phyloP scores from a whole-genome alignment of 1,284 basidiomycete species.

The Cutaneotrichosporon cyanovorans region DNA sequence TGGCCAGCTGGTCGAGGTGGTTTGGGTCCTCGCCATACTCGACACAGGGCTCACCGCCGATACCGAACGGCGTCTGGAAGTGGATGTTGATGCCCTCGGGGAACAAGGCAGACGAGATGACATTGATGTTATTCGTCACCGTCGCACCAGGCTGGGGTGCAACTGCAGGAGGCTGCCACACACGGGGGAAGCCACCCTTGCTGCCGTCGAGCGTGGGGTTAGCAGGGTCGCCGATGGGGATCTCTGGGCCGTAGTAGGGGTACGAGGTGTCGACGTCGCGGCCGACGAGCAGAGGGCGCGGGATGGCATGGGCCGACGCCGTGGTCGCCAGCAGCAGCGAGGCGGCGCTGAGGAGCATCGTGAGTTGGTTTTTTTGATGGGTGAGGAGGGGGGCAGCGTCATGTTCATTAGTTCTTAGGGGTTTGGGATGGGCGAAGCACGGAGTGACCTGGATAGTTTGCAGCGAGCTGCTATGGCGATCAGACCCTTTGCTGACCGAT shows the following conservation, averaged over 20 bases:
- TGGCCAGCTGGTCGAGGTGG: slow-evolving; percentile 15
- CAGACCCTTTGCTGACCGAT: too few relatives aligned
- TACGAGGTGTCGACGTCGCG: slow-evolving; percentile 15
- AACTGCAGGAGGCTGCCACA: slow-evolving; percentile 20
- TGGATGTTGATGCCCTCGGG: slow-evolving; percentile 30
- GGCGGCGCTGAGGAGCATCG: too few relatives aligned
- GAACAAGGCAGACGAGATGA: slow-evolving; percentile 22
- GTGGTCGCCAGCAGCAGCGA: too few relatives aligned
- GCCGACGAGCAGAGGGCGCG: too few relatives aligned
- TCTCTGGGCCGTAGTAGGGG: slow-evolving; percentile 23
- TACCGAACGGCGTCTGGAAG: slow-evolving; percentile 33
- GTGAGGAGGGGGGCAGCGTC: too few relatives aligned
- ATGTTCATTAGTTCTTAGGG: too few relatives aligned
- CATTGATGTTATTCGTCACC: slow-evolving; percentile 35
- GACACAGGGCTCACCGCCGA: slow-evolving; percentile 19
- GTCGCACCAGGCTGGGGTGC: slow-evolving; percentile 8
- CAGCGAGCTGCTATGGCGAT: too few relatives aligned
- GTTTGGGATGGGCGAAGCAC: too few relatives aligned
- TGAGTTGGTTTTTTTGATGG: too few relatives aligned
- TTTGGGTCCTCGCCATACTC: slow-evolving; percentile 15
- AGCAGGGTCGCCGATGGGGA: slow-evolving; percentile 26
- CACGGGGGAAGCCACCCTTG: slow-evolving; percentile 22
- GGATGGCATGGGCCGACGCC: too few relatives aligned
- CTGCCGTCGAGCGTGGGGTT: slow-evolving; percentile 22
- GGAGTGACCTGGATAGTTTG: too few relatives aligned